Evolutionary conservation across 2,329 filamentous ascomycete species (phyloP).

Genomic region (Sporothrix sp.): DNA sequence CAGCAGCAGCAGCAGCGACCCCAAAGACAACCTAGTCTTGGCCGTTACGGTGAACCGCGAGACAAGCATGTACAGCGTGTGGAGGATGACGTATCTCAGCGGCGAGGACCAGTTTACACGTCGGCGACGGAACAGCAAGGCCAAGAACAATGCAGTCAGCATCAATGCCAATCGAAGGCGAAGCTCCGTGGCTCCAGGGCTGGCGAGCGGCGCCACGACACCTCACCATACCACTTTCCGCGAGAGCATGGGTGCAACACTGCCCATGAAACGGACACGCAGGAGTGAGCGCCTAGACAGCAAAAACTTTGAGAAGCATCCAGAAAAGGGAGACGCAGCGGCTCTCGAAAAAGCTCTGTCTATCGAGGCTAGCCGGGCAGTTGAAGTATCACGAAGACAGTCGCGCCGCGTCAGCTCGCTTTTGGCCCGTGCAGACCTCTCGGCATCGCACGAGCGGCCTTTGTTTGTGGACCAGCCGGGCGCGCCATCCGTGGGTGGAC

Average conservation of each 20-base stretch:
- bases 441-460: conserved; percentile 70
- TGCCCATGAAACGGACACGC: conserved; percentile 43
- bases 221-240: conserved; percentile 61
- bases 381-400: conserved; percentile 45
- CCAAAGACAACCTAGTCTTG: conserved; percentile 50
- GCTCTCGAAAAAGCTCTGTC: conserved; percentile 56
- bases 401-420: conserved; percentile 83
- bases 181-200: conserved; percentile 56
- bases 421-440: conserved; percentile 76
- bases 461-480: conserved; percentile 61
- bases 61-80: conserved; percentile 69
- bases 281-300: conserved; percentile 43
- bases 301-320: too few species aligned
- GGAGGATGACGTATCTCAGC: conserved; percentile 70
- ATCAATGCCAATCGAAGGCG: conserved; percentile 37
- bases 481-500: conserved; percentile 29
- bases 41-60: conserved; percentile 74
- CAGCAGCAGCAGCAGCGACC: conserved; percentile 25
- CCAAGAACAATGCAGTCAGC: conserved; percentile 31
- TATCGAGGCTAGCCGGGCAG: conserved; percentile 56
- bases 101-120: conserved; percentile 50
- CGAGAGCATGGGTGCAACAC: conserved; percentile 62
- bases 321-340: conserved; percentile 25
- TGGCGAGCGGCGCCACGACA: conserved; percentile 65
- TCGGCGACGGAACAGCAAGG: conserved; percentile 35